Base-by-base conservation (phyloP, 176 grass and related monocot genomes). In the Alloteropsis semialata region DNA sequence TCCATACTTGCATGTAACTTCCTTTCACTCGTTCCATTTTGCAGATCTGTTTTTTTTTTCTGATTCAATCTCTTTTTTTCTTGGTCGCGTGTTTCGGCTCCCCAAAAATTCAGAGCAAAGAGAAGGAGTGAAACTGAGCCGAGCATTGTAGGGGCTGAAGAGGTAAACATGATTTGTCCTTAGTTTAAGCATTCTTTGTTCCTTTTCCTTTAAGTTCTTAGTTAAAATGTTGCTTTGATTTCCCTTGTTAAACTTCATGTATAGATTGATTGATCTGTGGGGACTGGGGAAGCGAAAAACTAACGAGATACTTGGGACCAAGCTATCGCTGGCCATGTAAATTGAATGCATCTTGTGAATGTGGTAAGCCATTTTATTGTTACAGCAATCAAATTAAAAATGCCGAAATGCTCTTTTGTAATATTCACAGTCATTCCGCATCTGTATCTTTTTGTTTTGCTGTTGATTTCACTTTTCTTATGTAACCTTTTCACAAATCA, bases 361-460 rank as follows among this genome's bases (percentile, higher is more conserved):
- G 87, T 33, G 76, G 82, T 85, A 85, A 70, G 70, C 18, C 30
- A 49, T 62, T 38, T 67, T 34, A 4, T 19, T 83, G 68, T 10
- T 81, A 15, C 19, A 21, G 29, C 49, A 49, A 82, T 18, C 33
- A 30, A 39, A 50, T 66, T 28, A 27, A 34, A 27, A 33, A 17
- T 3, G 3, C 44, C 5, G 2, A n/a, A 77, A 58, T 58, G 2
- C 8, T 79, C 18, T n/a, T 63, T 54, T 12, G 4, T 79, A 53
- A 72, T 39, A 50, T 49, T 41, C 71, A 16, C 3, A 17, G 14
- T 1, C 1, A 17, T 63, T 29, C 54, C 9, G 3, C 54, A 12
- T 57, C 0, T 51, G 44, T 14, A 74, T 41, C 28, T 48, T 9
- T 53, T 14, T 81, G n/a, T 28, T 34, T 24, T 78, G 0, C 38